Percentiles rank a stretch among this genome's conserved stretches.
phyloP scores from a whole-genome alignment of 2,329 filamentous ascomycete genomes.

The Sporothrix dimorphospora region DNA sequence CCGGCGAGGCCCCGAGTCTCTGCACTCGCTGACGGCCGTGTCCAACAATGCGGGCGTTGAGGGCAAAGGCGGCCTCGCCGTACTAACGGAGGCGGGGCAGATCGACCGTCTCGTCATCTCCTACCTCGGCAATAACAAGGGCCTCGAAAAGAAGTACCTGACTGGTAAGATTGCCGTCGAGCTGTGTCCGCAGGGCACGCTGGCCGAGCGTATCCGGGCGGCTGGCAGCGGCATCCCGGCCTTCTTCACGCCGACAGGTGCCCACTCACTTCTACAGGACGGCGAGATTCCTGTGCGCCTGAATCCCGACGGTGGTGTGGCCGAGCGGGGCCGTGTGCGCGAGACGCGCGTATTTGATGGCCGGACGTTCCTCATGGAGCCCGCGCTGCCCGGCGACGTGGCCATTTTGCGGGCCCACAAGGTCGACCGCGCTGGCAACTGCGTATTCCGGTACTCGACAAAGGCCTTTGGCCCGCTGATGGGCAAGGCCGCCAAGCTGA shows the following conservation, averaged over 20 bases:
- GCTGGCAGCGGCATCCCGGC: conserved; percentile 78
- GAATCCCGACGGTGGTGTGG: conserved; percentile 60
- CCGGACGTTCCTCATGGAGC: conserved; percentile 75
- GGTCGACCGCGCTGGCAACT: conserved; percentile 76
- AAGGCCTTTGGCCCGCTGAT: conserved; percentile 75
- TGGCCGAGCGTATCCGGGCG: conserved; percentile 72
- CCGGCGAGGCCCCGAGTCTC: background rate
- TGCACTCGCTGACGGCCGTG: conserved; percentile 5
- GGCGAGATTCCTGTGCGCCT: conserved; percentile 53
- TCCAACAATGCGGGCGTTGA: conserved; percentile 16
- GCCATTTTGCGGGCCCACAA: conserved; percentile 78
- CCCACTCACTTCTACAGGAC: conserved; percentile 47
- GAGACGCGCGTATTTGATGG: conserved; percentile 76
- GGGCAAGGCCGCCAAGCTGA: conserved; percentile 77
- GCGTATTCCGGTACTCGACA: conserved; percentile 77
- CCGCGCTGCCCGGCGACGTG: conserved; percentile 73
- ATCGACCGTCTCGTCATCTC: conserved; percentile 73
- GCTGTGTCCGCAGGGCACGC: conserved; percentile 74
- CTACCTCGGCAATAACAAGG: conserved; percentile 73
- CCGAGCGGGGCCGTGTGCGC: conserved; percentile 66
- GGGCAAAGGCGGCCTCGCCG: conserved; percentile 63
- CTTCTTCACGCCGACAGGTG: conserved; percentile 67
- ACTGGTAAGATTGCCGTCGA: conserved; percentile 75
- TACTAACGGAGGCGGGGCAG: conserved; percentile 69
- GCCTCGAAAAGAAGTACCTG: conserved; percentile 68